phyloP scores from a whole-genome alignment of 208 protist genomes.

The Lotmaria passim region DNA sequence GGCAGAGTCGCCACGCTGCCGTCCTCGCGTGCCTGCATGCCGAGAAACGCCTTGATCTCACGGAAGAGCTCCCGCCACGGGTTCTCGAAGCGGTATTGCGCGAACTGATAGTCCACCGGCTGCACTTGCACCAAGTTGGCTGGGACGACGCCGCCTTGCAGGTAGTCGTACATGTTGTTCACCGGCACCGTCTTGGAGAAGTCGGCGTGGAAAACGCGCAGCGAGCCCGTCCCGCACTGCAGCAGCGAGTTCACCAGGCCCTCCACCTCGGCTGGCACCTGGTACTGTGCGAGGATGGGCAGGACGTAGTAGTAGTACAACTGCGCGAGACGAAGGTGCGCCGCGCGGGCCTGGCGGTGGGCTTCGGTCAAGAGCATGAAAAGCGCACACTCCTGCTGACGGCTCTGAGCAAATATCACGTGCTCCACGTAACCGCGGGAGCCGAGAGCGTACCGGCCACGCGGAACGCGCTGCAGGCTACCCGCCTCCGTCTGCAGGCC shows the following conservation, averaged over 20 bases:
- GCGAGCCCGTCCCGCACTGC: conserved; percentile 23
- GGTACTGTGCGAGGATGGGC: conserved; percentile 36
- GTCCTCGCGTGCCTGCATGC: conserved; percentile 26
- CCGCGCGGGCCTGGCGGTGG: conserved; percentile 40
- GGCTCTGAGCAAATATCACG: conserved; percentile 46
- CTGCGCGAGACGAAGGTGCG: conserved; percentile 46
- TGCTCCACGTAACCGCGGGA: conserved; percentile 56
- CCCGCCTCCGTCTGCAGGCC: not conserved
- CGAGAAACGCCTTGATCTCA: conserved; percentile 41
- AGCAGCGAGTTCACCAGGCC: conserved; percentile 26
- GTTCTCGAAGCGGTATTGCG: conserved; percentile 45
- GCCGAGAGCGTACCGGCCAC: conserved; percentile 34
- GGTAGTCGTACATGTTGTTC: not conserved
- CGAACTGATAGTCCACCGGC: conserved; percentile 53
- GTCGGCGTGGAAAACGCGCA: conserved; percentile 25
- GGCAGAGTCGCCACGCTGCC: not conserved
- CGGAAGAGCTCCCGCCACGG: conserved; percentile 54
- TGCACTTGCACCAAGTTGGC: conserved; percentile 17
- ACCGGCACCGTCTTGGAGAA: conserved; percentile 22
- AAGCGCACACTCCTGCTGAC: conserved; percentile 63
- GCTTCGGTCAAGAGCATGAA: conserved; percentile 57
- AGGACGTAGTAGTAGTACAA: conserved; percentile 63
- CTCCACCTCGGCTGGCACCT: conserved; percentile 4
- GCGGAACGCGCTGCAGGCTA: conserved; percentile 7
- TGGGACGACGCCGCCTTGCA: not conserved